Evolutionary conservation across 306 rosid species (phyloP).

Genomic region (Glycyrrhiza uralensis): DNA sequence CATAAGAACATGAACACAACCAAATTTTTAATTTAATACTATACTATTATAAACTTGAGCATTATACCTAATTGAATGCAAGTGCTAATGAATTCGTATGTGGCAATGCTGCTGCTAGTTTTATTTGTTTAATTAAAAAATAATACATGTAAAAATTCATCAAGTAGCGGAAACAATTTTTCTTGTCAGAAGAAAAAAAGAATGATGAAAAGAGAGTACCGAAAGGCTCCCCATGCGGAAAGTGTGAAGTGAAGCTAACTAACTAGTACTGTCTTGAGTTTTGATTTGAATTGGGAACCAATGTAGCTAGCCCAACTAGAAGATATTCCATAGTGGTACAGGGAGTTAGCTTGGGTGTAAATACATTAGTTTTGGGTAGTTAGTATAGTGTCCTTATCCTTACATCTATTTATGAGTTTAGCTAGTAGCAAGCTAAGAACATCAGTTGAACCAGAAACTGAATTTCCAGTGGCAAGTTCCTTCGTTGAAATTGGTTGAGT

Average conservation of each 20-base stretch:
- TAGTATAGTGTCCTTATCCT: too few relatives aligned
- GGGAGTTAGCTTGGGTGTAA: not conserved
- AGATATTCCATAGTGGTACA: not conserved
- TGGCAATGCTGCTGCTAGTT: not conserved
- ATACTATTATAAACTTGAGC: not conserved
- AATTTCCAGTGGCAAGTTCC: too few relatives aligned
- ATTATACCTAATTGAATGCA: not conserved
- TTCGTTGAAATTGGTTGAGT: too few relatives aligned
- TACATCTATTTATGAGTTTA: too few relatives aligned
- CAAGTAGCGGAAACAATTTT: too few relatives aligned
- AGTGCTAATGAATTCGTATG: not conserved
- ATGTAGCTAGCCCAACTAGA: not conserved
- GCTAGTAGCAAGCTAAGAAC: too few relatives aligned
- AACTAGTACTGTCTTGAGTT: not conserved
- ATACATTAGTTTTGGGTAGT: not conserved
- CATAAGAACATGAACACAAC: not conserved
- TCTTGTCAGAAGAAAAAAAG: not conserved
- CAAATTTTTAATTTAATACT: not conserved
- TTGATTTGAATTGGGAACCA: too few relatives aligned
- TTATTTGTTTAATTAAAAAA: too few relatives aligned
- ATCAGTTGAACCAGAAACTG: too few relatives aligned
- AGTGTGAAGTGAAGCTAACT: not conserved
- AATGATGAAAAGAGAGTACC: constrained; percentile 16
- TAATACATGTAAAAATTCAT: too few relatives aligned
- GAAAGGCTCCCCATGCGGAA: constrained; percentile 24